Evolutionary conservation across 75 land plant species (phyloP).

Genomic region (Cryptomeria japonica): DNA sequence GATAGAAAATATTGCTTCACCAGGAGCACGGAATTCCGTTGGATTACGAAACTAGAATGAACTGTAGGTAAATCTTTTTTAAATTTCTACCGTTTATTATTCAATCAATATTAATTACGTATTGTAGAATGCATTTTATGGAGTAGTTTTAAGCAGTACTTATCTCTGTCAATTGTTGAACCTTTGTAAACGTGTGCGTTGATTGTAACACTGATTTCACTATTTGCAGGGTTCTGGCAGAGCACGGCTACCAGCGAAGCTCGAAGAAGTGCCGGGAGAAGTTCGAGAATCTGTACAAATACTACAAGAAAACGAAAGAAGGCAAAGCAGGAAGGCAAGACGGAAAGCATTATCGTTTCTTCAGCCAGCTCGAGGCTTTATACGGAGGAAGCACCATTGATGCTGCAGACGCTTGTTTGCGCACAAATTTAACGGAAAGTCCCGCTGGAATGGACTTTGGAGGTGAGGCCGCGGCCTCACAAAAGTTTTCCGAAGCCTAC

Average conservation of each 20-base stretch:
- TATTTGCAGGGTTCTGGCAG: constrained; percentile 61
- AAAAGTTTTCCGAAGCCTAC: neutral
- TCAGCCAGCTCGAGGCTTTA: constrained; percentile 77
- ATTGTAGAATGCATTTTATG: neutral
- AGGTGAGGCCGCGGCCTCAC: neutral
- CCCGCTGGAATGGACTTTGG: neutral
- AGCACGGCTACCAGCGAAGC: constrained; percentile 78
- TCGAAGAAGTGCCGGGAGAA: constrained; percentile 93
- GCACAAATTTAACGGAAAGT: neutral
- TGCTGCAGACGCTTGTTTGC: constrained; percentile 18
- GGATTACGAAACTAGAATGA: neutral
- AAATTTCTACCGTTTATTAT: neutral
- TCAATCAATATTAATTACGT: neutral
- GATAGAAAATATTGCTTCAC: neutral
- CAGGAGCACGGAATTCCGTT: neutral
- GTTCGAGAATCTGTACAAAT: constrained; percentile 88
- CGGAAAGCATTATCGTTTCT: constrained; percentile 84
- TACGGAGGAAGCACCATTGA: constrained; percentile 39
- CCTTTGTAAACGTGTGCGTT: neutral
- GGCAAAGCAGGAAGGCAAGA: constrained; percentile 82
- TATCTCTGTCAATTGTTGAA: neutral
- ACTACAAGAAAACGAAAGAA: constrained; percentile 89
- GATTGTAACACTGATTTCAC: neutral
- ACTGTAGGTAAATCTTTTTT: neutral
- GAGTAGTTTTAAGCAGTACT: neutral